Evolutionary conservation across 2,329 filamentous ascomycete species (phyloP), one percentile per base, ranked within the genome.

Genomic region (Epichloe coenophiala): DNA sequence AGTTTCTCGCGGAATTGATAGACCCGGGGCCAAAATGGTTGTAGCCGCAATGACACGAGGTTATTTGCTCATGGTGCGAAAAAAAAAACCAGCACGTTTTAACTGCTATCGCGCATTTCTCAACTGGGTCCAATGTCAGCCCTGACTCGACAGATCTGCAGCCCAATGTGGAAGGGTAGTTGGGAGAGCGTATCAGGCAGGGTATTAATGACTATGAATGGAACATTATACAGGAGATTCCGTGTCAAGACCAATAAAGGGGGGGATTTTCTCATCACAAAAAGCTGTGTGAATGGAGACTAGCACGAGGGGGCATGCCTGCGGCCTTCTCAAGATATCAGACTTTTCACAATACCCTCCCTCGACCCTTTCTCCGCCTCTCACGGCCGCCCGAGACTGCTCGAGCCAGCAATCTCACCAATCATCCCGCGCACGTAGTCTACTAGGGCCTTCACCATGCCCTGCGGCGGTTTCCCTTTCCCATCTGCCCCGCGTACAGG

Each of bases 401-500:
- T 58, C 4, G 64, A 58, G 6, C 66, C 65, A 12, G 51, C 63
- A 5, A 75, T 62, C 52, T 75, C 68, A 19, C 71, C 71, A 52
- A 84, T 75, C 12, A 68, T 68, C 1, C 73, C 73, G 27, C 77
- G 70, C 1, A 78, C 67, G 21, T 69, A 72, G 60, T 84, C 80
- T 19, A 85, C 78, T 11, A 84, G 62, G 1, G 80, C 75, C 63
- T 85, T 85, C 49, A 81, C 72, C 74, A 85, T 78, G 5, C 81
- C 81, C 59, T 83, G 79, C 13, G n/a, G n/a, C n/a, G 78, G 74
- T 61, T 71, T 74, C 51, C 63, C 67, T 63, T 74, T 76, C 51
- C 70, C 69, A 47, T 72, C 68, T 5, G 67, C 64, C 23, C 70
- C 71, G 12, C 67, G 69, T 8, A 69, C 64, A 3, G 77, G 75